Evolutionary conservation across 2,329 filamentous ascomycete genomes (phyloP).

Genomic region (Nemania sp.): DNA sequence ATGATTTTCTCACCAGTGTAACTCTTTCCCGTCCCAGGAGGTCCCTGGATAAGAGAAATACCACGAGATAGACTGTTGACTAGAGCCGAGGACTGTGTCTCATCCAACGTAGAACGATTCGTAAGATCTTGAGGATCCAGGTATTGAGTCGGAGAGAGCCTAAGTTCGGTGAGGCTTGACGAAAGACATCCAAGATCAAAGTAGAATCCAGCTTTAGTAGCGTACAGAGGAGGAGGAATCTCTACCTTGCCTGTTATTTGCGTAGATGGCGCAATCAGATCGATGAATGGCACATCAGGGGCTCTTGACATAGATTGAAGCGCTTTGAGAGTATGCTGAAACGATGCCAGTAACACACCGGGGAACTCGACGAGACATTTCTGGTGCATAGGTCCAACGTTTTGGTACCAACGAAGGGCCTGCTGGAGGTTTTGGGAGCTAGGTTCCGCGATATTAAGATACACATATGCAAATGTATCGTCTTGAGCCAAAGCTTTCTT

Average conservation of each 20-base stretch:
- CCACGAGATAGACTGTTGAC: conserved; percentile 55
- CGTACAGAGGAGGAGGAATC: conserved; percentile 55
- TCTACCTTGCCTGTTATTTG: conserved; percentile 25
- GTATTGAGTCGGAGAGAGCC: conserved; percentile 26
- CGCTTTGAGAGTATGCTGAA: conserved; percentile 58
- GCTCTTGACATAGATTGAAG: conserved; percentile 56
- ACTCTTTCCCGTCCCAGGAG: conserved; percentile 71
- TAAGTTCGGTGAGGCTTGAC: conserved; percentile 27
- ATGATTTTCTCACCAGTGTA: conserved; percentile 64
- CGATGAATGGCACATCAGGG: conserved; percentile 52
- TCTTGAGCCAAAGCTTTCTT: conserved; percentile 36
- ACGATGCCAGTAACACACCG: conserved; percentile 60
- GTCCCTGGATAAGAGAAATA: conserved; percentile 68
- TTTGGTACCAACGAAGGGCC: conserved; percentile 40
- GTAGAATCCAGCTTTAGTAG: conserved; percentile 50
- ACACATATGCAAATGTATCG: conserved; percentile 36
- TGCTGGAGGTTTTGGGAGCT: conserved; percentile 30
- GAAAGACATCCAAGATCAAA: conserved; percentile 49
- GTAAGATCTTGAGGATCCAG: conserved; percentile 33
- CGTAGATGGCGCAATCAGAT: conserved; percentile 47
- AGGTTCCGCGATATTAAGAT: conserved; percentile 36
- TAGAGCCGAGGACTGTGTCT: conserved; percentile 54
- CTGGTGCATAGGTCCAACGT: conserved; percentile 14
- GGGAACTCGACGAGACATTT: conserved; percentile 62
- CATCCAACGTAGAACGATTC: conserved; percentile 53